These are phyloP conservation scores for Agrostemma githago DNA, from an alignment of 148 eudicot genomes.

Conservation along the genomic window DNA sequence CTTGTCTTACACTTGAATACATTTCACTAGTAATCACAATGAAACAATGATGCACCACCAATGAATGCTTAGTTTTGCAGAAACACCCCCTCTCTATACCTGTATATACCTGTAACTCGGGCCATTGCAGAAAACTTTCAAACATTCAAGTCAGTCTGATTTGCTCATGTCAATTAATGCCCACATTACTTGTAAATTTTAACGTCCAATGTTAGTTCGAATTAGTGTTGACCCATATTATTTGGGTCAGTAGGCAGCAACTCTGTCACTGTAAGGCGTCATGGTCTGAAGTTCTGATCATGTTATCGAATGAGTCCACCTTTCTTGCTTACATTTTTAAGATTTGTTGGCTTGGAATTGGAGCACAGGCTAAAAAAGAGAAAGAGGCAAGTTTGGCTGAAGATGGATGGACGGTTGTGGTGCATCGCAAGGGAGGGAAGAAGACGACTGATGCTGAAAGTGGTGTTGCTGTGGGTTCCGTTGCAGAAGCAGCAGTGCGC, in stretches of 20 bases:
- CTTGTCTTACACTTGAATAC: conserved; percentile 5
- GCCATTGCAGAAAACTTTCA: neutral
- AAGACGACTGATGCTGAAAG: conserved; percentile 85
- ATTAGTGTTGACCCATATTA: neutral
- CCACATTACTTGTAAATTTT: neutral
- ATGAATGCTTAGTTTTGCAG: neutral
- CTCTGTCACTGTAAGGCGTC: neutral
- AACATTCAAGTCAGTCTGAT: neutral
- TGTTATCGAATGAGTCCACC: neutral
- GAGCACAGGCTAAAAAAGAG: conserved; percentile 57
- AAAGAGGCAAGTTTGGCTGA: conserved; percentile 64
- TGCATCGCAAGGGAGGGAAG: conserved; percentile 81
- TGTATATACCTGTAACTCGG: neutral
- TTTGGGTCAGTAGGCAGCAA: neutral
- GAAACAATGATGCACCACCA: conserved; percentile 1
- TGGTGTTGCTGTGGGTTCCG: conserved; percentile 85
- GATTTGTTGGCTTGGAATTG: conserved; percentile 9
- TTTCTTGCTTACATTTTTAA: neutral
- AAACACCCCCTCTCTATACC: neutral
- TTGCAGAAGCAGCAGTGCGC: conserved; percentile 68
- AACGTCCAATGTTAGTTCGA: neutral
- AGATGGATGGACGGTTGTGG: conserved; percentile 95
- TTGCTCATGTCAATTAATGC: neutral
- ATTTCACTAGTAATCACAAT: neutral
- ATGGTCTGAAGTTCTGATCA: neutral